Evolutionary conservation across 108 stramenopile genomes (phyloP), one percentile per base, ranked within the genome.

Genomic region (Cyclotella atomus): DNA sequence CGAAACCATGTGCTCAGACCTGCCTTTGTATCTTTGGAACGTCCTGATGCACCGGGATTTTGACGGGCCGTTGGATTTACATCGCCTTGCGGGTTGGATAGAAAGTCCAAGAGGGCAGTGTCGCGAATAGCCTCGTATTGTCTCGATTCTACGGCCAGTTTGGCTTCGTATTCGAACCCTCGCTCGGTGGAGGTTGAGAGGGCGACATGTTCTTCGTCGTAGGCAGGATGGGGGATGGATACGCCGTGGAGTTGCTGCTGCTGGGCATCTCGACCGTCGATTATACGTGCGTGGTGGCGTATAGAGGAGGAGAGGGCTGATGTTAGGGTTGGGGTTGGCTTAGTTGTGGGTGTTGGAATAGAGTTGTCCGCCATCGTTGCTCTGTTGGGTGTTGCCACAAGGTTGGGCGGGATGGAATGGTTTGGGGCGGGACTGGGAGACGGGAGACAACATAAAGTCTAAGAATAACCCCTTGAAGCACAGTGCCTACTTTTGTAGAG

Each of bases 281-380:
- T 62, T 49, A 68, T 32, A 9, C 68, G 67, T 17, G 75, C 57
- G 50, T 76, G 75, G 52, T 76, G 75, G 23, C 75, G 75, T 25
- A 76, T 68, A 21, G 75, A 76, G 45, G 68, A 68, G 16, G 50
- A 60, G n/a, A 76, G 50, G 6, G 75, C 75, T 29, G 60, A 35
- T 33, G 68, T 46, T 23, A 76, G 61, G 24, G 75, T 67, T 23
- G 43, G 75, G 7, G 32, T 60, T 20, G 68, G 12, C 12, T 41
- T 41, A 9, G 38, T 41, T 41, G 38, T n/a, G n/a, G n/a, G n/a
- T n/a, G n/a, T n/a, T n/a, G n/a, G n/a, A n/a, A n/a, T n/a, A n/a
- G n/a, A n/a, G n/a, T n/a, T n/a, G n/a, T n/a, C n/a, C n/a, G n/a
- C n/a, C n/a, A n/a, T n/a, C n/a, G n/a, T n/a, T n/a, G n/a, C n/a